Evolutionary conservation across 495 filamentous ascomycete species (phyloP), one percentile per base, ranked within the genome.

Genomic region (Margaritispora aquatica): DNA sequence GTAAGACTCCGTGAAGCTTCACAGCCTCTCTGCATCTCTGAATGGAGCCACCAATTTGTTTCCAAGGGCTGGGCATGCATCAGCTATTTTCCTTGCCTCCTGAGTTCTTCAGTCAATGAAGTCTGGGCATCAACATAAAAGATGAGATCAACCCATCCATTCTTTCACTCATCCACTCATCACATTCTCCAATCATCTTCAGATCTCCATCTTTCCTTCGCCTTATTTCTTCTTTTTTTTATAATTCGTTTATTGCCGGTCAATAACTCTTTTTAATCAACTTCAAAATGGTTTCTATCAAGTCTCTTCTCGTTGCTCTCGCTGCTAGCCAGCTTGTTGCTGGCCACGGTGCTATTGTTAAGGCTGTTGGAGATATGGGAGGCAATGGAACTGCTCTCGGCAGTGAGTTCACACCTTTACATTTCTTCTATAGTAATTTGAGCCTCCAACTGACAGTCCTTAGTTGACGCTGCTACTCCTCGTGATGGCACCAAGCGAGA

Each of bases 331-430:
- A 60, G 24, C 54, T 64, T n/a, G 62, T 54, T 31, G 57, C 53
- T 27, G 62, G 51, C 23, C 62, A 64, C 38, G 62, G 52, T 49
- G 62, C 62, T 27, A 64, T 60, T 29, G 36, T 64, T 20, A 56
- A 57, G 29, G 62, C 62, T 34, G 53, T 57, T 49, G 52, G 57
- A 44, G 62, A 64, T 26, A 17, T 20, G 23, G 52, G 57, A 50
- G 52, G 57, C 36, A 36, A 27, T 7, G 52, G 53, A 26, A 38
- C 15, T 1, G 53, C 57, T 23, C 47, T 64, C 48, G 57, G 62
- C 24, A 26, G 57, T 60, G 49, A 56, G 57, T 56, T 17, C 2
- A 3, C 38, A 44, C 15, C 29, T 44, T 8, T 44, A 9, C 17
- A 17, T 17, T 44, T 8, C n/a, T 8, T 15, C 50, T 26, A 11